A percentile compares a stretch with the other conserved stretches of the same genome.
phyloP scores from a whole-genome alignment of 495 filamentous ascomycete species.

The Penicillium waksmanii region DNA sequence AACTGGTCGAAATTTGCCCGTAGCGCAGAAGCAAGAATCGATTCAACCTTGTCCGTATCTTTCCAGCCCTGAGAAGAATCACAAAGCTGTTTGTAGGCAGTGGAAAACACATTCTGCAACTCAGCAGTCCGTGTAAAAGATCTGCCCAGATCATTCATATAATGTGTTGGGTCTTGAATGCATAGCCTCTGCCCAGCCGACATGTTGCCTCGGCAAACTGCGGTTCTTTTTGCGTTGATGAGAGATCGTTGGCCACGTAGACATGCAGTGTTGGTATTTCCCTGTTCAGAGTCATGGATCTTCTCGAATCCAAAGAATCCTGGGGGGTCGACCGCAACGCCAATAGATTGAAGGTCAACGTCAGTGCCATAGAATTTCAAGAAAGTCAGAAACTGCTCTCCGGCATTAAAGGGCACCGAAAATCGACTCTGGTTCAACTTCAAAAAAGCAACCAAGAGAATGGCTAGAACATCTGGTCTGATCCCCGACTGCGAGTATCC shows the following conservation, averaged over 20 bases:
- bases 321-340: constrained; percentile 56
- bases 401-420: constrained; percentile 29
- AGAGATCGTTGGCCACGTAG: constrained; percentile 46
- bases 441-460: constrained; percentile 60
- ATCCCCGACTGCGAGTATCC: constrained; percentile 48
- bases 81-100: constrained; percentile 29
- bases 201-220: constrained; percentile 30
- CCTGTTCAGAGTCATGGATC: not conserved
- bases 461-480: constrained; percentile 53
- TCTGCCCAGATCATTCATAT: constrained; percentile 58
- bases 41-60: not conserved
- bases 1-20: constrained; percentile 43
- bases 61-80: constrained; percentile 29
- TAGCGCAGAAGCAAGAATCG: constrained; percentile 36
- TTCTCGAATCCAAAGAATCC: constrained; percentile 40
- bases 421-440: constrained; percentile 45
- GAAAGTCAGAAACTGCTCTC: constrained; percentile 51
- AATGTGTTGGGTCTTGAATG: constrained; percentile 64
- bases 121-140: constrained; percentile 37
- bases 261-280: constrained; percentile 28
- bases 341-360: constrained; percentile 47
- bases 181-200: constrained; percentile 43
- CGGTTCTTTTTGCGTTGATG: constrained; percentile 39
- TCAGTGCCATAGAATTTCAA: constrained; percentile 51
- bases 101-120: constrained; percentile 32